Evolutionary conservation across 352 stramenopile species (phyloP).

Genomic region (Albugo laibachii): DNA sequence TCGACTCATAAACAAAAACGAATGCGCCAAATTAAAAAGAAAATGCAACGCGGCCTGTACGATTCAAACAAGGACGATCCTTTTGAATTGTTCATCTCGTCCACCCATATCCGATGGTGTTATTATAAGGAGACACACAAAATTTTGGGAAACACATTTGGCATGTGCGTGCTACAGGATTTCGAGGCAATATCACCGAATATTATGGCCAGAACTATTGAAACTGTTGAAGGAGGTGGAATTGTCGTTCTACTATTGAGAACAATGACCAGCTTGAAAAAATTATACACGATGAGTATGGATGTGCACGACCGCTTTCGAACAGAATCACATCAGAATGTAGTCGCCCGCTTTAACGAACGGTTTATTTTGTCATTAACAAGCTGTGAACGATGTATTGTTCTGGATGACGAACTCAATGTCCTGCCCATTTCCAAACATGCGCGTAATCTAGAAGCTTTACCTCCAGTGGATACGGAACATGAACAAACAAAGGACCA

Average conservation of each 20-base stretch:
- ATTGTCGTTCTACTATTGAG: conserved; percentile 94
- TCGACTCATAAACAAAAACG: conserved; percentile 92
- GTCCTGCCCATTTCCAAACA: conserved; percentile 92
- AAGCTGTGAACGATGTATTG: conserved; percentile 89
- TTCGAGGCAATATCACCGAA: conserved; percentile 99
- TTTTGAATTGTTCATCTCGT: conserved; percentile 99
- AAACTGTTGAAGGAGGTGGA: conserved; percentile 96
- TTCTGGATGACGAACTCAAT: conserved; percentile 99
- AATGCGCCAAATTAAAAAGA: conserved; percentile 90
- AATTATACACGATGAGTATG: conserved; percentile 99
- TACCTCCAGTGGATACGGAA: conserved; percentile 35
- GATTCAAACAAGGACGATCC: conserved; percentile 85
- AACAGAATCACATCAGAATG: conserved; percentile 84
- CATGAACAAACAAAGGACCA: conserved; percentile 57
- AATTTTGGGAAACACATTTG: conserved; percentile 95
- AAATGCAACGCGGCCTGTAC: conserved; percentile 85
- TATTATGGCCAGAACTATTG: conserved; percentile 96
- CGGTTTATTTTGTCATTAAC: conserved; percentile 97
- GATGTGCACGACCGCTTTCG: conserved; percentile 82
- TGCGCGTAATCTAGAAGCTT: conserved; percentile 76
- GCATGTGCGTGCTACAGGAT: conserved; percentile 97
- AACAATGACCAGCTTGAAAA: conserved; percentile 95
- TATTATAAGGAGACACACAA: conserved; percentile 99
- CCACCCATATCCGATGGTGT: conserved; percentile 97
- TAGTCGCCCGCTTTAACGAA: conserved; percentile 98